Conservation (phyloP, 352 stramenopile species). For the Pythium biforme region DNA sequence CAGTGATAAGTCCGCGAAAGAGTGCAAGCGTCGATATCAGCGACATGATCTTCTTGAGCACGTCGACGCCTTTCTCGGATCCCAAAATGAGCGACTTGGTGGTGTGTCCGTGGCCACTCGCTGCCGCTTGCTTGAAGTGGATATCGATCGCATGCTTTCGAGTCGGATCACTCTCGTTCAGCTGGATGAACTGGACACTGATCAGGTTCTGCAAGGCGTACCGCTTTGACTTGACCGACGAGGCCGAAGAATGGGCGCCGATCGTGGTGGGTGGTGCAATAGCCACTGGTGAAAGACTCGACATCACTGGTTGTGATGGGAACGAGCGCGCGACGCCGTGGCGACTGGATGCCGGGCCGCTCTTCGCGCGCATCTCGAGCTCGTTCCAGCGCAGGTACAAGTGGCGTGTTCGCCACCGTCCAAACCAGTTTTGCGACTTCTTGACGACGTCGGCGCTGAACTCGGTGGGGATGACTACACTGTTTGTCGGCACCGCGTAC, state of each 20-base stretch:
- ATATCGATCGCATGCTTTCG: slow-evolving; percentile 49
- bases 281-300: background rate
- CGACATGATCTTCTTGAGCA: slow-evolving; percentile 36
- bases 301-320: slow-evolving; percentile 6
- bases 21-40: slow-evolving; percentile 61
- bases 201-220: slow-evolving; percentile 51
- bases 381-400: slow-evolving; percentile 51
- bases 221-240: slow-evolving; percentile 21
- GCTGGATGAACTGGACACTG: slow-evolving; percentile 47
- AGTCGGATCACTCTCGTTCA: slow-evolving; percentile 46
- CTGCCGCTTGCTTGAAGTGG: slow-evolving; percentile 45
- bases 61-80: slow-evolving; percentile 35
- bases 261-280: background rate
- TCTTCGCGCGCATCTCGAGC: slow-evolving; percentile 48
- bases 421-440: slow-evolving; percentile 68
- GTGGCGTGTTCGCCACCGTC: slow-evolving; percentile 47
- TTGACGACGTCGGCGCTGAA: slow-evolving; percentile 58
- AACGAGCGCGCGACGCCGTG: slow-evolving; percentile 13
- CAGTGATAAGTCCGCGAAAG: slow-evolving; percentile 41
- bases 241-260: slow-evolving; percentile 1
- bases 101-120: slow-evolving; percentile 33
- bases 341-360: slow-evolving; percentile 21
- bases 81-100: slow-evolving; percentile 55
- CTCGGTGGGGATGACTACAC: slow-evolving; percentile 35
- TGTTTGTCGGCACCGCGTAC: slow-evolving; percentile 17